A percentile compares a stretch with the other conserved stretches of the same genome.
Evolutionary conservation across 2,329 filamentous ascomycete genomes (phyloP).

Genomic region (Ophiostoma ulmi): DNA sequence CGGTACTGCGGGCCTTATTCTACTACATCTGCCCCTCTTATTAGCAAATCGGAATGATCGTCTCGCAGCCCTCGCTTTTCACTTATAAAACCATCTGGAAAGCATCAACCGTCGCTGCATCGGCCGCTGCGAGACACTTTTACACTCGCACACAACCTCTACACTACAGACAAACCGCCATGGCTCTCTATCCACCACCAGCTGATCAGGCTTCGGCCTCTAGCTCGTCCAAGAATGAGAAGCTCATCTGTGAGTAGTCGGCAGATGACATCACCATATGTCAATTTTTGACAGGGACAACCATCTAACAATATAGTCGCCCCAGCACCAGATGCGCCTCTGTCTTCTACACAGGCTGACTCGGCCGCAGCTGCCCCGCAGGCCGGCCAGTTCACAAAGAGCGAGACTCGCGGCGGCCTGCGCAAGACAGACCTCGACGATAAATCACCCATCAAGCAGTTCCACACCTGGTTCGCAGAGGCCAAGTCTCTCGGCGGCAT

Average conservation of each 20-base stretch:
- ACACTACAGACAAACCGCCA: conserved; percentile 6
- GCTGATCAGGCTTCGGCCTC: conserved; percentile 11
- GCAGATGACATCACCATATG: not conserved
- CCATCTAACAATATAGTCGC: conserved; percentile 33
- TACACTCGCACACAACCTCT: conserved; percentile 13
- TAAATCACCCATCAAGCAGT: conserved; percentile 69
- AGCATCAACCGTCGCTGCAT: not conserved
- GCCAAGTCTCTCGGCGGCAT: conserved; percentile 52
- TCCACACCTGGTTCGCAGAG: conserved; percentile 80
- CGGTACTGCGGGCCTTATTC: conserved; percentile 1
- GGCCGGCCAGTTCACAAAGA: conserved; percentile 69
- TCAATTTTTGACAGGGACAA: not conserved
- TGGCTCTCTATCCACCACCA: conserved; percentile 25
- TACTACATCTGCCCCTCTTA: conserved; percentile 11
- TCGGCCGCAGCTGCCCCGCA: conserved; percentile 39
- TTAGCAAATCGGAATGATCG: conserved; percentile 2
- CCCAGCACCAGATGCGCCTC: conserved; percentile 24
- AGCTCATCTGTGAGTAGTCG: conserved; percentile 25
- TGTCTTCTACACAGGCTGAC: not conserved
- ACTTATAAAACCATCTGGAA: not conserved
- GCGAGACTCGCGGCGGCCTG: conserved; percentile 49
- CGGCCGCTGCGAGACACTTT: not conserved
- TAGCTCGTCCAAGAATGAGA: conserved; percentile 19
- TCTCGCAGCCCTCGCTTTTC: conserved; percentile 5
- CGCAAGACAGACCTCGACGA: conserved; percentile 55